phyloP scores from a whole-genome alignment of 805 yeast genomes.

The Millerago galiae region DNA sequence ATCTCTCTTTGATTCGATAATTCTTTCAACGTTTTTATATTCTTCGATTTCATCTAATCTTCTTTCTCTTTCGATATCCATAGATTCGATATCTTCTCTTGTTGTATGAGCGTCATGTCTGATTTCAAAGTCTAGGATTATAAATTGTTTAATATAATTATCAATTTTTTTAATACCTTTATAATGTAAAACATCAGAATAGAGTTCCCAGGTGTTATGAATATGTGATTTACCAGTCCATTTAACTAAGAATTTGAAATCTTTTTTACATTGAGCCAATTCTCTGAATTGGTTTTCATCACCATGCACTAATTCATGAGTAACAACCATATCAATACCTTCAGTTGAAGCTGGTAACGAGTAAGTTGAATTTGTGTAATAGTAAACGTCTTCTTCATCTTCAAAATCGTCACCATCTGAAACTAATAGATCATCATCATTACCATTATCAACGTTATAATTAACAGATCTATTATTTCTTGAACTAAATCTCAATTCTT shows the following conservation, averaged over 20 bases:
- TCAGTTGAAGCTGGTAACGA: conserved; percentile 23
- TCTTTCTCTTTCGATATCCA: conserved; percentile 87
- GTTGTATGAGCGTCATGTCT: conserved; percentile 78
- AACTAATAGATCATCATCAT: conserved; percentile 37
- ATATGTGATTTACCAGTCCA: conserved; percentile 87
- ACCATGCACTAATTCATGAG: conserved; percentile 40
- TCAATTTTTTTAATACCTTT: conserved; percentile 85
- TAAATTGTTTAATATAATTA: conserved; percentile 76
- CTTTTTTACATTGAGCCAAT: conserved; percentile 49
- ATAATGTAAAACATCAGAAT: conserved; percentile 35
- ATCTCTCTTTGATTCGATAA: conserved; percentile 77
- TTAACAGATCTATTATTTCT: conserved; percentile 62
- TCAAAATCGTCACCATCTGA: conserved; percentile 25
- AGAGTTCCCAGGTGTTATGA: conserved; percentile 92
- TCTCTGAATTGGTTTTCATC: conserved; percentile 28
- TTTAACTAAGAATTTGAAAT: conserved; percentile 61
- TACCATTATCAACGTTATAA: conserved; percentile 65
- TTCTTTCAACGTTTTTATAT: conserved; percentile 81
- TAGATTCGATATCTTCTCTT: conserved; percentile 85
- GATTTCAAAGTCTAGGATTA: conserved; percentile 67
- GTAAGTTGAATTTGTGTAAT: conserved; percentile 20
- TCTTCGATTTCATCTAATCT: conserved; percentile 78
- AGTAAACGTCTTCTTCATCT: conserved; percentile 22
- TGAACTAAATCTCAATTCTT: conserved; percentile 71
- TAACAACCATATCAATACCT: conserved; percentile 45